A percentile compares a stretch with the other conserved stretches of the same genome.
These are phyloP conservation scores for Alternaria ventricosa DNA, from an alignment of 2,329 filamentous ascomycete species.

Conservation along the genomic window DNA sequence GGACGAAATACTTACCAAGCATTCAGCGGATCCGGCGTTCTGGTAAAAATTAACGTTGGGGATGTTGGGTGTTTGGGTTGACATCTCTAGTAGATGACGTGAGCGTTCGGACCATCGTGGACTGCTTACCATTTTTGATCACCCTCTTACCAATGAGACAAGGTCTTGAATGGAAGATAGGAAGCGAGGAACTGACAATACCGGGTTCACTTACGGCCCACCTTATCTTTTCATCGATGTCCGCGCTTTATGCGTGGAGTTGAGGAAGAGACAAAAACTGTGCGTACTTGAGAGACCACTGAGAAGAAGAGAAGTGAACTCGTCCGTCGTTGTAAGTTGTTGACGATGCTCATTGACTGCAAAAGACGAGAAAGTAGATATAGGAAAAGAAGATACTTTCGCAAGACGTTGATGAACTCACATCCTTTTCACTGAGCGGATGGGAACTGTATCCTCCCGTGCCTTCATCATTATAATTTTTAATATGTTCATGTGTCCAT, in stretches of 20 bases:
- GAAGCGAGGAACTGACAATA: not conserved
- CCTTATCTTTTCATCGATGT: not conserved
- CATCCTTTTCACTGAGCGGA: not conserved
- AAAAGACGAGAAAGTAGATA: not conserved
- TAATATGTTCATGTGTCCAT: not conserved
- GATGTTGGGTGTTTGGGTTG: too few relatives aligned
- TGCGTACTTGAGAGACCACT: too few relatives aligned
- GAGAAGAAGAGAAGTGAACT: not conserved
- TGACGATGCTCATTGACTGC: not conserved
- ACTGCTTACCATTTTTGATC: not conserved
- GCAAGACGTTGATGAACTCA: not conserved
- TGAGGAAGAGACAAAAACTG: not conserved
- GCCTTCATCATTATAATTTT: fast-evolving
- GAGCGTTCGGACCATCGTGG: not conserved
- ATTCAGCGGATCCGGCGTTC: not conserved
- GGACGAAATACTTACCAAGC: not conserved
- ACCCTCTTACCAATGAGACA: not conserved
- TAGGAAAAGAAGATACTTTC: not conserved
- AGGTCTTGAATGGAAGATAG: not conserved
- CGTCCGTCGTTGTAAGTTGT: fast-evolving
- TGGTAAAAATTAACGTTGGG: too few relatives aligned
- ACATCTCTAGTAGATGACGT: too few relatives aligned
- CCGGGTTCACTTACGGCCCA: not conserved
- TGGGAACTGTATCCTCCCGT: not conserved
- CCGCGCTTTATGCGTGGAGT: not conserved